These are phyloP conservation scores for Lasiodiplodia gonubiensis DNA, from an alignment of 2,329 filamentous ascomycete genomes.

Conservation along the genomic window DNA sequence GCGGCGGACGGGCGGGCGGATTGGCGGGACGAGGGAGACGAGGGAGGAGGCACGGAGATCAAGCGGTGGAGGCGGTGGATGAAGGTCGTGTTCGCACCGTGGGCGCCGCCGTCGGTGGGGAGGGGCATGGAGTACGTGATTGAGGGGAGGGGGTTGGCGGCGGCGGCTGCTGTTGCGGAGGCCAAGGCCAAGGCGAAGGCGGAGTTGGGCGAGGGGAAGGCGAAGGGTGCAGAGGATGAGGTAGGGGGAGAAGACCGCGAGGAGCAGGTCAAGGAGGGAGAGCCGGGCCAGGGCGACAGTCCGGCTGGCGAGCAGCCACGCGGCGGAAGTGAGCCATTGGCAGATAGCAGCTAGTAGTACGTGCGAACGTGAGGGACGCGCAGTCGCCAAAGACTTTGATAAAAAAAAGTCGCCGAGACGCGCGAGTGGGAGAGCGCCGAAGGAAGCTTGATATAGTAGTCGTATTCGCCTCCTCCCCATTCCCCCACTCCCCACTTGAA, in stretches of 20 bases:
- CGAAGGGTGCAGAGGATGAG: background rate
- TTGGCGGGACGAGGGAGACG: constrained; percentile 47
- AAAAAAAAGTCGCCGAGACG: background rate
- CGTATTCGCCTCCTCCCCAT: background rate
- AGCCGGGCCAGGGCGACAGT: background rate
- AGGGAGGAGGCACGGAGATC: constrained; percentile 45
- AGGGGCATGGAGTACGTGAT: constrained; percentile 76
- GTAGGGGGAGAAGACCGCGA: background rate
- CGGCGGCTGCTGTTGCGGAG: background rate
- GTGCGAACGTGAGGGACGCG: no score
- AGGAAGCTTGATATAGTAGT: background rate
- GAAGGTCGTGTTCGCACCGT: constrained; percentile 89
- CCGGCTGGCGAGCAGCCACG: background rate
- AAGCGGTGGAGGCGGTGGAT: constrained; percentile 74
- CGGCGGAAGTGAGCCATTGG: no score
- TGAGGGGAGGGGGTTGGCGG: constrained; percentile 62
- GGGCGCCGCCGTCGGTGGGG: constrained; percentile 62
- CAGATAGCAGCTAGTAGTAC: no score
- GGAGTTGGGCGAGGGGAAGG: background rate
- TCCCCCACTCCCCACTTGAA: background rate
- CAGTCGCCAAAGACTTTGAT: no score
- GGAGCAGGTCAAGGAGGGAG: background rate
- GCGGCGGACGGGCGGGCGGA: constrained; percentile 46
- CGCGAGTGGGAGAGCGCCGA: no score
- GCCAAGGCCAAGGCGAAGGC: background rate